Base-by-base conservation (phyloP, 108 stramenopile species). In the Cyclotella distinguenda region DNA sequence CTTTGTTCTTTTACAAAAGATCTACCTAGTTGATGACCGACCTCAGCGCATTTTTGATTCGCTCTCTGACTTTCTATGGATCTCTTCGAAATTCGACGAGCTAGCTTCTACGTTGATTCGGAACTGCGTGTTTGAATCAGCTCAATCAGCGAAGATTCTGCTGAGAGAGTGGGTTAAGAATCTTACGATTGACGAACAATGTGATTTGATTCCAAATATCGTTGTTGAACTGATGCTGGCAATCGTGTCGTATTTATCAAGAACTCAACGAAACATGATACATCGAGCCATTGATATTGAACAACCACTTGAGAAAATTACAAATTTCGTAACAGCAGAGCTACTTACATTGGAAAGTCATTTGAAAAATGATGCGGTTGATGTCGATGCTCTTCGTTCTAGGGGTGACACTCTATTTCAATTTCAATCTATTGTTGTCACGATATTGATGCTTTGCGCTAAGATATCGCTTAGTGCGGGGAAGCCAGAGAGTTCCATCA, bases 1-100 rank as follows among this genome's bases (percentile, higher is more conserved):
- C n/a, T 76, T 68, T 26, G 26, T 49, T 7, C 43, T 49, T 25
- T 38, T 76, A 18, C 74, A 68, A 49, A 54, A 76, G 52, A 25
- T 55, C 18, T 68, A 68, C 39, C 40, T 66, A 22, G 33, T 58
- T 7, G 25, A 43, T 42, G 46, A 33, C 6, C 47, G 42, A 43
- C 33, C 66, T 21, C 34, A 36, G 10, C 25, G 36, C 10, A 18
- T 48, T 18, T 56, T 76, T 15, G 47, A 56, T 43, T 45, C 66
- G 4, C 28, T 68, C 1, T 47, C 61, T 47, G 74, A 63, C 31
- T 68, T 64, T 28, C 0, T 76, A 32, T 62, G 36, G 47, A 52
- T 68, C 33, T 56, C 74, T 31, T 62, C 74, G n/a, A 68, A 62
- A 36, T 63, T 68, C 34, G 61, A 76, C 13, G 55, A 56, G 27